A percentile compares a stretch with the other conserved stretches of the same genome.
Conservation (phyloP, 768 basidiomycete species). For the Amanita polypyramis region DNA sequence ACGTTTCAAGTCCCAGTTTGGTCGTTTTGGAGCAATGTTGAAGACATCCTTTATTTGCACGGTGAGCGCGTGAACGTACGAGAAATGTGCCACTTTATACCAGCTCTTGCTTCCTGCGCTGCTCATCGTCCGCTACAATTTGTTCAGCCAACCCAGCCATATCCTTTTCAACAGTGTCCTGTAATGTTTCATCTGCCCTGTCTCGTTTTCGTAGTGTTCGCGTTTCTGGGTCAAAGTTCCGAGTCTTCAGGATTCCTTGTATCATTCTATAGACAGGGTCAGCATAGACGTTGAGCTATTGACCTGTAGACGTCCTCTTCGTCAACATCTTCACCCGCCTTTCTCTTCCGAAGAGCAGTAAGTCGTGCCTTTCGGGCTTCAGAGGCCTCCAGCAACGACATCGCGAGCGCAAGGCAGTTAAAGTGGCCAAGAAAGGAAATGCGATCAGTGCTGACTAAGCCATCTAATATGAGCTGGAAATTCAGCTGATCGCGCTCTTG, state of each 20-base stretch:
- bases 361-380: constrained; percentile 78
- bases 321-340: constrained; percentile 41
- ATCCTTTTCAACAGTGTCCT: constrained; percentile 83
- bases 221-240: constrained; percentile 89
- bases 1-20: constrained; percentile 93
- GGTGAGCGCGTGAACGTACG: constrained; percentile 1
- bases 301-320: constrained; percentile 29
- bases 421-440: constrained; percentile 1
- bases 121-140: constrained; percentile 83
- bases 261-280: not conserved
- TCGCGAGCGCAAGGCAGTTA: constrained; percentile 12
- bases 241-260: constrained; percentile 38
- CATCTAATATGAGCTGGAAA: not conserved
- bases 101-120: constrained; percentile 76
- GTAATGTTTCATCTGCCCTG: constrained; percentile 41
- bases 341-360: constrained; percentile 63
- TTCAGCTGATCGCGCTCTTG: not conserved
- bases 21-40: constrained; percentile 94
- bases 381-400: constrained; percentile 65
- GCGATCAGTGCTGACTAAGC: constrained; percentile 22
- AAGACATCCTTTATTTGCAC: constrained; percentile 62
- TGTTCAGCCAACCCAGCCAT: constrained; percentile 76
- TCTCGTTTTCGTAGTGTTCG: constrained; percentile 64
- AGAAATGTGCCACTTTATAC: constrained; percentile 32
- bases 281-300: not conserved